Percentiles rank a stretch among this genome's conserved stretches.
Evolutionary conservation across 352 stramenopile genomes (phyloP).

Genomic region (Aphanomyces stellatus): DNA sequence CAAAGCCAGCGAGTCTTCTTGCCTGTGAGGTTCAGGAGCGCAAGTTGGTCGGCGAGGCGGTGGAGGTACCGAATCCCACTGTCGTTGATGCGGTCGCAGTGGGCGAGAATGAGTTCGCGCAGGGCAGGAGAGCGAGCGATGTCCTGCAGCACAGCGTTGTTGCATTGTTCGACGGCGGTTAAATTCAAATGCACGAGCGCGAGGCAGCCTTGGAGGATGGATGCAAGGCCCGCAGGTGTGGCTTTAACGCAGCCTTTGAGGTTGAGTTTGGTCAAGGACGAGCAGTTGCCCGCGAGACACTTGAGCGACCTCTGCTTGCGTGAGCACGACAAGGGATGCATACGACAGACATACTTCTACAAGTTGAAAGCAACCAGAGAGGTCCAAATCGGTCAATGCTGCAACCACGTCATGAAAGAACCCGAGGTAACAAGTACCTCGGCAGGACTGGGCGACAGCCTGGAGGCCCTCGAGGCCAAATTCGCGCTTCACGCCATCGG

Average conservation of each 20-base stretch:
- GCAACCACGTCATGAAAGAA: neutral
- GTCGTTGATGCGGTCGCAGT: slow-evolving; percentile 60
- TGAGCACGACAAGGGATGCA: slow-evolving; percentile 65
- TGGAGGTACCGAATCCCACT: slow-evolving; percentile 41
- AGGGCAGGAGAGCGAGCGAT: slow-evolving; percentile 29
- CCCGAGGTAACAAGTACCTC: slow-evolving; percentile 23
- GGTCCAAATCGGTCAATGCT: slow-evolving; percentile 34
- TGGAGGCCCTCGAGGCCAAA: slow-evolving; percentile 90
- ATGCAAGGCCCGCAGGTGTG: slow-evolving; percentile 52
- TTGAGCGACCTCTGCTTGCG: slow-evolving; percentile 56
- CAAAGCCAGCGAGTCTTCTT: neutral
- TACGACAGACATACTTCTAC: slow-evolving; percentile 40
- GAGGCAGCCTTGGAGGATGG: slow-evolving; percentile 49
- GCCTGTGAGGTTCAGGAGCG: slow-evolving; percentile 23
- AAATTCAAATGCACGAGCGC: slow-evolving; percentile 42
- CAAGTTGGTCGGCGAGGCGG: slow-evolving; percentile 44
- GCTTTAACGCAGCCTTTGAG: slow-evolving; percentile 77
- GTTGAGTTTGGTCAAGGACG: slow-evolving; percentile 50
- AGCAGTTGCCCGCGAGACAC: slow-evolving; percentile 52
- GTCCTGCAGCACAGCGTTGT: slow-evolving; percentile 50
- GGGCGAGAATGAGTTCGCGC: slow-evolving; percentile 41
- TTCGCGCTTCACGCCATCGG: slow-evolving; percentile 86
- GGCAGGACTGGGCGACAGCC: slow-evolving; percentile 56
- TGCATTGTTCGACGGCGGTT: slow-evolving; percentile 40
- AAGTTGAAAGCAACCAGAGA: slow-evolving; percentile 36